Evolutionary conservation across 148 eudicot genomes (phyloP), one percentile per base, ranked within the genome.

Genomic region (Hydrangea macrophylla): DNA sequence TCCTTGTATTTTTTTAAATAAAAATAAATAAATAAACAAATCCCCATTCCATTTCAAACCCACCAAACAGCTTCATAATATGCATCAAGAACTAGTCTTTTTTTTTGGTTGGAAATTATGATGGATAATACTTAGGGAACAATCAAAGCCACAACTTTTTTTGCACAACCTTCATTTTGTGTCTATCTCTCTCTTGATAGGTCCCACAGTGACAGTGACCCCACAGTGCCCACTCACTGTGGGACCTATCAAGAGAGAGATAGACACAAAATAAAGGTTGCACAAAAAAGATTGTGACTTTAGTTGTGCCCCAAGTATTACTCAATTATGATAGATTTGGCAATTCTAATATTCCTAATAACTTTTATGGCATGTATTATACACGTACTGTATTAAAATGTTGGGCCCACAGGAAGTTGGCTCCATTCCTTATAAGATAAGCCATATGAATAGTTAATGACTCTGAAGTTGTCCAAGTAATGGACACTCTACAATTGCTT

Each of bases 371-470:
- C 2, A 2, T 48, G 17, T 9, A 0, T n/a, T 18, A 48, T 5
- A 48, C 1, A 11, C 7, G 22, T 22, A 48, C n/a, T 15, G 53
- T 48, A n/a, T n/a, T 60, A 24, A 39, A 24, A 13, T 60, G 40
- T 7, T 40, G 64, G 72, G 28, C 72, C 63, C 37, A 30, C 4
- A 13, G 17, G 40, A 58, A 27, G 6, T n/a, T 58, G 55, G 64
- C n/a, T 56, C 64, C 55, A 57, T 17, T 2, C 12, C 30, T 20
- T 18, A 57, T 58, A 9, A 56, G 60, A 58, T 37, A 67, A 69
- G 64, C 37, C 71, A 68, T 66, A 60, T 66, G 70, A 65, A 9
- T n/a, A n/a, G 45, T 57, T 68, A 23, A 6, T 26, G 63, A 68
- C 23, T 22, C 36, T 42, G 17, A 42, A 11, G 48, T n/a, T 48